phyloP scores from a whole-genome alignment of 2,329 filamentous ascomycete genomes.

The Paramyrothecium sp. region DNA sequence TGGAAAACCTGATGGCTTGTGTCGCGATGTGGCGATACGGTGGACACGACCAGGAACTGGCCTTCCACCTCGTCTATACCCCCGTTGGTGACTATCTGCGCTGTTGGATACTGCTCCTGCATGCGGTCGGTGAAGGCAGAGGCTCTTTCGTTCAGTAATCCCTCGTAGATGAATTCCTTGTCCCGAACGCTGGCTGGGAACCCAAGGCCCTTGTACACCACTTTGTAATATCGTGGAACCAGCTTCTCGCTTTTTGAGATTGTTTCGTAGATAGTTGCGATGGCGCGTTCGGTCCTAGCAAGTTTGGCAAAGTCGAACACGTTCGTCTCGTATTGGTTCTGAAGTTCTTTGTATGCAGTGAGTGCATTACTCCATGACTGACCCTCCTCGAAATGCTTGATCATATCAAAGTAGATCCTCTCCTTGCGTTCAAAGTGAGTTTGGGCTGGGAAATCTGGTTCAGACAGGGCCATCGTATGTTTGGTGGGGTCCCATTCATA shows the following conservation, averaged over 20 bases:
- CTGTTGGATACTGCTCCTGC: slow-evolving; percentile 84
- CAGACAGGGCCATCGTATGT: slow-evolving; percentile 63
- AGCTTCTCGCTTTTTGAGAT: slow-evolving; percentile 79
- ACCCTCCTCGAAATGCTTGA: slow-evolving; percentile 92
- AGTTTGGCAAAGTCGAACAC: slow-evolving; percentile 90
- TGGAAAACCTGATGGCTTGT: slow-evolving; percentile 82
- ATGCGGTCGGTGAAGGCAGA: slow-evolving; percentile 85
- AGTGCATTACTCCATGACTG: slow-evolving; percentile 89
- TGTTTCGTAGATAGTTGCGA: slow-evolving; percentile 87
- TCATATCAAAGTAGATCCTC: slow-evolving; percentile 88
- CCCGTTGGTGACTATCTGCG: slow-evolving; percentile 72
- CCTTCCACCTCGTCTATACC: slow-evolving; percentile 81
- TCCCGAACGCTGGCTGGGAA: slow-evolving; percentile 80
- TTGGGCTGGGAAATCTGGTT: slow-evolving; percentile 79
- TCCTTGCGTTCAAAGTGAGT: slow-evolving; percentile 92
- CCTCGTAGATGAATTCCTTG: slow-evolving; percentile 92
- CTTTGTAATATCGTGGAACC: slow-evolving; percentile 85
- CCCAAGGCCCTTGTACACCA: slow-evolving; percentile 84
- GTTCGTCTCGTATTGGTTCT: slow-evolving; percentile 86
- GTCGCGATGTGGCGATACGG: slow-evolving; percentile 80
- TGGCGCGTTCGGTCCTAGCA: slow-evolving; percentile 82
- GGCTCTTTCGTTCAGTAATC: slow-evolving; percentile 71
- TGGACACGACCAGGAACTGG: slow-evolving; percentile 81
- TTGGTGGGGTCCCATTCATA: slow-evolving; percentile 85
- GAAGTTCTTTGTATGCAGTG: slow-evolving; percentile 84